These are phyloP conservation scores for Oryza longistaminata DNA, from an alignment of 176 grass and related monocot species.

Conservation along the genomic window DNA sequence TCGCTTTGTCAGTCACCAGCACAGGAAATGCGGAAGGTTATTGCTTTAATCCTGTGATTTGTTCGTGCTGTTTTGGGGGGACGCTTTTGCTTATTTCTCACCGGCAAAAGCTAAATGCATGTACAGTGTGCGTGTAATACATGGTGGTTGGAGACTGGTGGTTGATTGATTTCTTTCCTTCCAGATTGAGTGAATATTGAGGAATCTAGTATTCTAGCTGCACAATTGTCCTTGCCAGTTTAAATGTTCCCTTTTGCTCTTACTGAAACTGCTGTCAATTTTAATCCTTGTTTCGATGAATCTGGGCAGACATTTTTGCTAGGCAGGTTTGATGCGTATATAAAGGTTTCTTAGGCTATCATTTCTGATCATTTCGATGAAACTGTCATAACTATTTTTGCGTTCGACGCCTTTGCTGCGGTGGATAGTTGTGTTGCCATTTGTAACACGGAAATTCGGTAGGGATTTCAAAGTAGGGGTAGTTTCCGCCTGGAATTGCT, in stretches of 20 bases:
- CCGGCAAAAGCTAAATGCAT: slow-evolving; percentile 45
- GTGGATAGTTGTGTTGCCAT: too few relatives aligned
- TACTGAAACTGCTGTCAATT: background rate
- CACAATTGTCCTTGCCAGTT: background rate
- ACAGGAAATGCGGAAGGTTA: background rate
- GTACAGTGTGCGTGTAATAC: slow-evolving; percentile 45
- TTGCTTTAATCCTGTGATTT: slow-evolving; percentile 40
- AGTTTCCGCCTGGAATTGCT: background rate
- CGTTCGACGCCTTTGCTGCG: background rate
- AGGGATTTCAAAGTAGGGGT: background rate
- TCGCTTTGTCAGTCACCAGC: background rate
- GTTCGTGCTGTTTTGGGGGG: slow-evolving; percentile 20
- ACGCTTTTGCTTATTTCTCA: slow-evolving; percentile 38
- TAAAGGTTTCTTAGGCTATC: background rate
- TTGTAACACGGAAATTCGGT: background rate
- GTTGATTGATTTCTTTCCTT: slow-evolving; percentile 24
- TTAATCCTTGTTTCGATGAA: background rate
- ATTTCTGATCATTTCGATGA: background rate
- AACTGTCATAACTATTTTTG: background rate
- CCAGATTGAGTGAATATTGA: slow-evolving; percentile 24
- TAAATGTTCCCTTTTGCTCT: background rate
- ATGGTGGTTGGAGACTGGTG: background rate
- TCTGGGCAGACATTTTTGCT: background rate
- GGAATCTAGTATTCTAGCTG: background rate
- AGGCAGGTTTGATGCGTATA: background rate